Base-by-base conservation (phyloP, 2,329 filamentous ascomycete genomes). In the Colletotrichum kahawae region DNA sequence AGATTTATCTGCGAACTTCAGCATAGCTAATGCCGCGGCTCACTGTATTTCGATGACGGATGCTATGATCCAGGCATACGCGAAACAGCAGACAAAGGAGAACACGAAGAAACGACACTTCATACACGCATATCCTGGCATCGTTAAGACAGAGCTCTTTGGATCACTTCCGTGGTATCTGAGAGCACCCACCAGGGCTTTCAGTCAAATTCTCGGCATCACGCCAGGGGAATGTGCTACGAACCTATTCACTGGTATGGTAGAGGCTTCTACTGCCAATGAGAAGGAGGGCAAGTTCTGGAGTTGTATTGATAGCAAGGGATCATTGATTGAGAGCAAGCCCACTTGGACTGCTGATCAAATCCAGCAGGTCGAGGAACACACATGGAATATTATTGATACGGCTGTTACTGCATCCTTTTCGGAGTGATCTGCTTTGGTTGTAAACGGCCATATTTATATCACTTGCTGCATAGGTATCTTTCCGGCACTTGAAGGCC, bases 31-130 rank as follows among this genome's bases (percentile, higher is more conserved):
- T 16, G 84, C 83, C 6, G 84, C 81, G 0, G 51, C 79, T 13
- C 85, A 88, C 67, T 85, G 84, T 10, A 78, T 83, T 0, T 77
- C 82, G 0, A 87, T 87, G 84, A 86, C 77, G 3, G 82, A 86
- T 31, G 82, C 79, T 12, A 83, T 86, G 78, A 71, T 85, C 8
- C 84, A 86, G 73, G 74, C 76, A 9, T 80, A 81, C 7, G 82
- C 84, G 36, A 34, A 60, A 7, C 56, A 82, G 10, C 27, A 71
- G 34, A 9, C 29, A 7, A 57, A 83, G 10, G 16, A 71, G 3
- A 71, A 77, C 2, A 77, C 76, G 16, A 36, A 18, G 7, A 77
- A 21, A 24, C 77, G 80, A 2, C 79, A 82, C 56, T 88, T 86
- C 64, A 77, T 87, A 0, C 86, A 88, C 62, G 83, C 84, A 0